Conservation (phyloP, 2,329 filamentous ascomycete species). For the Cladosporium phlei region DNA sequence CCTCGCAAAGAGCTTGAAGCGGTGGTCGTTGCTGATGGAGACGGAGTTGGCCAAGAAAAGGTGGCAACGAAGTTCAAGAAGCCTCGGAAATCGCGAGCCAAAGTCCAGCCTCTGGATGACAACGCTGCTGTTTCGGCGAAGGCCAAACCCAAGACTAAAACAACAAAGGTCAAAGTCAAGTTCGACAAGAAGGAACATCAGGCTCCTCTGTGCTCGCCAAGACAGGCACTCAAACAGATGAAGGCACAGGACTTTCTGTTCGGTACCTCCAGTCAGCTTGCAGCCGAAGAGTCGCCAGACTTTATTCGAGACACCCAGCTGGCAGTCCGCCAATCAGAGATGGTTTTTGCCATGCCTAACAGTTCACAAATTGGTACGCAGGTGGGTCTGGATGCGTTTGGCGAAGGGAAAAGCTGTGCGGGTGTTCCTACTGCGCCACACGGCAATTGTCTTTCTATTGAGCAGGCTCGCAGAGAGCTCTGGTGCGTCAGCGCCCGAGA, state of each 20-base stretch:
- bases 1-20: constrained; percentile 17
- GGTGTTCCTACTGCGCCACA: constrained; percentile 26
- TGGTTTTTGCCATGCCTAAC: constrained; percentile 24
- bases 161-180: constrained; percentile 30
- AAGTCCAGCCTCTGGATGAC: constrained; percentile 15
- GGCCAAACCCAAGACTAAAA: constrained; percentile 34
- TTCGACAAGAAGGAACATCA: constrained; percentile 19
- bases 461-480: constrained; percentile 42
- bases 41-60: not conserved
- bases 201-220: constrained; percentile 58
- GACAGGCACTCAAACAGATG: constrained; percentile 61
- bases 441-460: constrained; percentile 26
- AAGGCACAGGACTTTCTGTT: constrained; percentile 73
- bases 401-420: constrained; percentile 20
- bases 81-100: constrained; percentile 24
- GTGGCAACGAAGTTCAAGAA: constrained; percentile 21
- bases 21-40: not conserved
- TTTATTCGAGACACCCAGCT: constrained; percentile 59
- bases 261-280: constrained; percentile 79
- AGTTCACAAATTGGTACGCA: constrained; percentile 3
- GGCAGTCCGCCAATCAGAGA: constrained; percentile 56
- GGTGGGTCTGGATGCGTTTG: not conserved
- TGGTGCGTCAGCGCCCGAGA: constrained; percentile 71
- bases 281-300: constrained; percentile 65
- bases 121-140: constrained; percentile 15